Base-by-base conservation (phyloP, 2,329 filamentous ascomycete species). In the Colletotrichum tropicicola region DNA sequence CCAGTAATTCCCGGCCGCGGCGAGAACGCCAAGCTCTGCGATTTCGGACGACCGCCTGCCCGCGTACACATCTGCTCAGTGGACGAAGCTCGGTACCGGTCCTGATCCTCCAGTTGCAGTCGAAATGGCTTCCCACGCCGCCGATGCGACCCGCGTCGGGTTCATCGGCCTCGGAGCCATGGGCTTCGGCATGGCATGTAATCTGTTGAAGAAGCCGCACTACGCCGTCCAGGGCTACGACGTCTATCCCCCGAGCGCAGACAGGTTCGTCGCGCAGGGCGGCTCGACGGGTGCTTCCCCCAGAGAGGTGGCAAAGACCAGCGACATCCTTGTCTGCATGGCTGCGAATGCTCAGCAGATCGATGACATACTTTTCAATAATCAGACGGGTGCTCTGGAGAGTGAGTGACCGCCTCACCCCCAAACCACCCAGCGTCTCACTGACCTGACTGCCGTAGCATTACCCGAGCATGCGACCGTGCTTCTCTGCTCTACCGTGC, bases 151-250 rank as follows among this genome's bases (percentile, higher is more conserved):
- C 19, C 65, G 62, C 43, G 39, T 79, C 37, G 77, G 73, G 44
- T 73, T 79, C 55, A 72, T 78, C 27, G 77, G 77, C 8, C 68
- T 79, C 6, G 77, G 77, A 2, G 77, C 77, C 9, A 79, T 79
- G 77, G 77, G 77, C 13, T 71, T 73, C 23, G 76, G 77, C 21
- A 79, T 79, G 73, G 77, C 77, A 0, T 58, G 71, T 2, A 76
- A 75, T 4, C 67, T 79, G 9, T 35, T 77, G 2, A 69, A 70
- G 17, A 72, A 74, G 6, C 72, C 73, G 6, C 45, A 56, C 6
- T 78, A 73, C 53, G 15, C 58, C 4, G 75, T 79, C 2, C 70
- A 69, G 3, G 76, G 73, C 4, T 78, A 73, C 59, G 77, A 79
- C 59, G 65, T 77, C 15, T 73, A 70, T 13, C 59, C 61, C 3